Conservation (phyloP, 345 rosid genomes). For the Trapa bicornis region DNA sequence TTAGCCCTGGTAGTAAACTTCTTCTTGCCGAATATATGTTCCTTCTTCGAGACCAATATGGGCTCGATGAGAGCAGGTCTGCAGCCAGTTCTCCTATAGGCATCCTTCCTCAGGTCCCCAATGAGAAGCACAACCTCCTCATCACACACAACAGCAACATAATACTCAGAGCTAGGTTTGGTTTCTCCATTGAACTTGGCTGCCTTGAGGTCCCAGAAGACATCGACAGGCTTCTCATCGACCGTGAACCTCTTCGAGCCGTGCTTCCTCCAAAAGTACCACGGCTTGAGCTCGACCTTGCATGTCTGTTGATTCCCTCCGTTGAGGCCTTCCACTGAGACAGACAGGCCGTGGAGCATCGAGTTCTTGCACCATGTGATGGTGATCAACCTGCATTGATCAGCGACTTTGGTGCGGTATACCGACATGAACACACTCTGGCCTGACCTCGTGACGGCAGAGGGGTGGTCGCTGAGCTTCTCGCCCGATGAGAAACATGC, state of each 20-base stretch:
- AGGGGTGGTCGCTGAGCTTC: slow-evolving; percentile 33
- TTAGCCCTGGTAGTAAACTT: slow-evolving; percentile 38
- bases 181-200: too few species aligned
- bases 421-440: slow-evolving; percentile 59
- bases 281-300: slow-evolving; percentile 64
- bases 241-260: slow-evolving; percentile 41
- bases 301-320: slow-evolving; percentile 38
- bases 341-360: slow-evolving; percentile 44
- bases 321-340: slow-evolving; percentile 36
- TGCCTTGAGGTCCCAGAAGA: slow-evolving; percentile 30
- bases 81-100: slow-evolving; percentile 50
- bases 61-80: slow-evolving; percentile 63
- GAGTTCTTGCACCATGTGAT: slow-evolving; percentile 59
- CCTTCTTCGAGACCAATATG: slow-evolving; percentile 47
- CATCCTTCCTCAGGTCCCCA: slow-evolving; percentile 79
- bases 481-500: slow-evolving; percentile 51
- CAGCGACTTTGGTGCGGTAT: slow-evolving; percentile 44
- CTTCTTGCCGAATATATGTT: slow-evolving; percentile 55
- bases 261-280: slow-evolving; percentile 72
- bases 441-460: slow-evolving; percentile 43
- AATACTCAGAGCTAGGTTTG: slow-evolving; percentile 52
- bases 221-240: slow-evolving; percentile 40
- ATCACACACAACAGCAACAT: slow-evolving; percentile 67
- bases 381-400: slow-evolving; percentile 45
- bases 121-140: slow-evolving; percentile 65